Evolutionary conservation across 1,284 basidiomycete genomes (phyloP).

Genomic region (Heterobasidion parviporum): DNA sequence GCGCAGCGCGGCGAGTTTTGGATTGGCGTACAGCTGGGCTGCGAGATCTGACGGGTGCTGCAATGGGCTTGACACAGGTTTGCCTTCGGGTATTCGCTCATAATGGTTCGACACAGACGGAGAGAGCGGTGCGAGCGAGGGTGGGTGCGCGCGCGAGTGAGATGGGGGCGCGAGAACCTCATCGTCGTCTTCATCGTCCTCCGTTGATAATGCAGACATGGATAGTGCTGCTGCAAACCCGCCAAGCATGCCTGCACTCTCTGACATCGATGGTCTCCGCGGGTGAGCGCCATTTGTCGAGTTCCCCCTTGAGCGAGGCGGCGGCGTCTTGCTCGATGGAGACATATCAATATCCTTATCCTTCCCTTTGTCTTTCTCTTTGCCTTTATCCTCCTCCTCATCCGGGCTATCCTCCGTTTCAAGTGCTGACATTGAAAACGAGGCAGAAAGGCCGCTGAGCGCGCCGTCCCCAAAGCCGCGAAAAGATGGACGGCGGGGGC

Average conservation of each 20-base stretch:
- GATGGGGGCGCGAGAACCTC: neutral
- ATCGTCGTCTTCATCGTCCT: constrained; percentile 21
- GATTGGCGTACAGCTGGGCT: constrained; percentile 41
- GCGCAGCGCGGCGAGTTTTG: constrained; percentile 46
- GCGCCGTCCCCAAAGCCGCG: neutral
- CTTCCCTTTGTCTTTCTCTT: too few relatives aligned
- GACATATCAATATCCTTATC: too few relatives aligned
- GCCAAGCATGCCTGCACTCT: constrained; percentile 5
- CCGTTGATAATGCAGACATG: constrained; percentile 32
- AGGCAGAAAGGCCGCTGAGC: neutral
- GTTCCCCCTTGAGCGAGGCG: constrained; percentile 17
- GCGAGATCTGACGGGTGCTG: constrained; percentile 36
- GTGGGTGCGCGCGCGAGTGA: neutral
- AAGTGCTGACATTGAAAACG: neutral
- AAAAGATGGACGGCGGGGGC: too few relatives aligned
- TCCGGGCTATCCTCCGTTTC: neutral
- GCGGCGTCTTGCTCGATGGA: neutral
- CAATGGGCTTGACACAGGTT: constrained; percentile 4
- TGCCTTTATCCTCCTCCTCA: neutral
- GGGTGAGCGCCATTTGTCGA: constrained; percentile 11
- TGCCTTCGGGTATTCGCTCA: neutral
- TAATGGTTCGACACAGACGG: neutral
- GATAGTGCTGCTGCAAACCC: constrained; percentile 27
- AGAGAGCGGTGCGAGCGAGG: neutral
- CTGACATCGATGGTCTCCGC: constrained; percentile 14